Percentiles rank a stretch among this genome's conserved stretches.
Conservation (phyloP, 1,284 basidiomycete genomes). For the Inonotus obliquus region DNA sequence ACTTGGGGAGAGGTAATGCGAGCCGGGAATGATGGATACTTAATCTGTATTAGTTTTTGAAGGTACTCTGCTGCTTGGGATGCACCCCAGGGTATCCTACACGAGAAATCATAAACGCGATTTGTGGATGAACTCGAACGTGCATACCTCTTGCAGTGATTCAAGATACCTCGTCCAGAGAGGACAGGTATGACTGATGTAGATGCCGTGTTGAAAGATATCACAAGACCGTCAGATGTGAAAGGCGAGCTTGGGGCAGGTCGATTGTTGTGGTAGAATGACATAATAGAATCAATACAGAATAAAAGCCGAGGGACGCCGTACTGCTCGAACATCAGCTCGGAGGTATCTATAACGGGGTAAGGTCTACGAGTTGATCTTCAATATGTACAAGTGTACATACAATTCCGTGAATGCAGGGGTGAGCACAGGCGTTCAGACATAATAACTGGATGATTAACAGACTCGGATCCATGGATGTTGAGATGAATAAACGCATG, state of each 20-base stretch:
- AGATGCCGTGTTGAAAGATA: constrained; percentile 82
- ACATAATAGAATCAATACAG: constrained; percentile 90
- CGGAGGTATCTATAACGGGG: constrained; percentile 74
- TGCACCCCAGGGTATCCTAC: constrained; percentile 91
- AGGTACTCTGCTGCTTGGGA: constrained; percentile 89
- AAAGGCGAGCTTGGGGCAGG: constrained; percentile 37
- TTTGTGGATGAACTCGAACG: neutral
- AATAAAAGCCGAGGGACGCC: constrained; percentile 83
- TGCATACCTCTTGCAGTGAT: constrained; percentile 78
- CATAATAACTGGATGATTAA: constrained; percentile 92
- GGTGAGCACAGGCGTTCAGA: constrained; percentile 90
- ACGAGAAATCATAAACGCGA: neutral
- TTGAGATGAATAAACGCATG: constrained; percentile 87
- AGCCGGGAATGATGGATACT: constrained; percentile 85
- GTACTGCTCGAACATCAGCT: constrained; percentile 96
- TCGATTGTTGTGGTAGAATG: constrained; percentile 76
- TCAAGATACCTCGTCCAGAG: constrained; percentile 74
- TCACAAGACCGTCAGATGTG: constrained; percentile 67
- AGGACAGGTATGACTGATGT: constrained; percentile 87
- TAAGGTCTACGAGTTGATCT: constrained; percentile 18
- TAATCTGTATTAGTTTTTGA: constrained; percentile 89
- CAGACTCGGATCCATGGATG: constrained; percentile 63
- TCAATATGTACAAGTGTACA: constrained; percentile 7
- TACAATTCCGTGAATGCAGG: constrained; percentile 81
- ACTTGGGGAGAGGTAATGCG: constrained; percentile 47